Base-by-base conservation (phyloP, 2,329 filamentous ascomycete species). In the Xylariaceae sp. region DNA sequence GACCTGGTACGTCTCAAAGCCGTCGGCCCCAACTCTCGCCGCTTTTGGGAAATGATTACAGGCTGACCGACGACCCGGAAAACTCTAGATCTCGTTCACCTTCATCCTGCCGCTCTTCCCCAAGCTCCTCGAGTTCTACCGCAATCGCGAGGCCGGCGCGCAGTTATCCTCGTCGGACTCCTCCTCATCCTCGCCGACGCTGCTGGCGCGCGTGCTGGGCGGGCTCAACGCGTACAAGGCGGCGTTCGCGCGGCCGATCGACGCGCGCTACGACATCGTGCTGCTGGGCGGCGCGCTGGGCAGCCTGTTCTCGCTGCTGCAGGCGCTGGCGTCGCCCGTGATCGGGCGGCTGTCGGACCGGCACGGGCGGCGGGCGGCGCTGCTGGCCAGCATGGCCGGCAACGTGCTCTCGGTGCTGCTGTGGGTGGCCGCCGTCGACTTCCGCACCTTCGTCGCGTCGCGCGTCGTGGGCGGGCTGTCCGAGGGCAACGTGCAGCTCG, bases 61-160 rank as follows among this genome's bases (percentile, higher is more conserved):
- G 7, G 9, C 16, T 21, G 9, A 14, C n/a, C 13, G 22, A 16
- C 14, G 2, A 14, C 5, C 21, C 28, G 27, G 23, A 47, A 28
- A 37, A 35, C 28, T 29, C 14, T 43, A 95, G 90, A 86, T 96
- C 52, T 95, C 90, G 36, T 98, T 98, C 60, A 98, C 92, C 19
- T 95, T 98, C 57, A 96, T 96, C 56, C 80, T 98, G 7, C 92
- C 92, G 0, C 77, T 98, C 22, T 98, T 96, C 57, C 92, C 89
- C 6, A 89, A 88, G 38, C 81, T 98, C 28, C 82, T 96, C 60
- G 83, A 93, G 51, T 96, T 95, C 73, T 98, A 96, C 67, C 85
- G 87, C 62, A 80, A 86, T 55, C 77, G 80, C 60, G 89, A 95
- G 61, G 72, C 73, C 25, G 51, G 63, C 26, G 56, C 59, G 24